phyloP scores from a whole-genome alignment of 371 early-diverging fungal species.

The Syncephalis plumigaleata region DNA sequence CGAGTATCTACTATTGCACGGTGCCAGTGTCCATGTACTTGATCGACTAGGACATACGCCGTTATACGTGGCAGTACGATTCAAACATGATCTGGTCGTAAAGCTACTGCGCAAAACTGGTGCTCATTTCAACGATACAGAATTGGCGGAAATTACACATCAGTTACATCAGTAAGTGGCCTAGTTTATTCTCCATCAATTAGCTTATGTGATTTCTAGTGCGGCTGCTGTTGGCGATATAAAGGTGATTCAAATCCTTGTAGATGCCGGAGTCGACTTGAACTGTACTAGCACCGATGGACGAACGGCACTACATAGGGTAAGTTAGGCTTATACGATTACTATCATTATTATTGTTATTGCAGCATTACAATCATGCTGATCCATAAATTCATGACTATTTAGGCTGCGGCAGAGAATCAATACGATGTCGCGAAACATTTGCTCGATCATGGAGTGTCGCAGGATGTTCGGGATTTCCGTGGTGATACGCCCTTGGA shows the following conservation, averaged over 20 bases:
- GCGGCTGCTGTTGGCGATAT: constrained; percentile 30
- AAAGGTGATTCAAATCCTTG: constrained; percentile 23
- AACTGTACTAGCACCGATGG: constrained; percentile 27
- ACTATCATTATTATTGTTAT: no score
- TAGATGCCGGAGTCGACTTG: constrained; percentile 35
- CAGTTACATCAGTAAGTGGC: neutral
- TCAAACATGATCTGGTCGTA: constrained; percentile 37
- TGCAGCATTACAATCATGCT: no score
- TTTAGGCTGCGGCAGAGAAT: constrained; percentile 23
- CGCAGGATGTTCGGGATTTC: constrained; percentile 24
- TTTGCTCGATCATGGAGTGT: constrained; percentile 15
- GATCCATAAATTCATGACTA: no score
- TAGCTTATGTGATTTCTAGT: constrained; percentile 12
- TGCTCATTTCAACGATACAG: constrained; percentile 77
- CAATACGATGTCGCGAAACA: constrained; percentile 23
- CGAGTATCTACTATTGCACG: constrained; percentile 58
- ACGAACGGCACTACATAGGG: constrained; percentile 38
- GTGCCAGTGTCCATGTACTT: constrained; percentile 85
- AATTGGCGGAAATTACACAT: constrained; percentile 36
- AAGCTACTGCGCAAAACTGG: constrained; percentile 57
- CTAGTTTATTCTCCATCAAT: neutral
- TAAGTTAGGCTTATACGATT: no score
- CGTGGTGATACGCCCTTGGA: constrained; percentile 33
- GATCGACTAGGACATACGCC: constrained; percentile 83
- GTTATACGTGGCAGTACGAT: constrained; percentile 59